A percentile compares a stretch with the other conserved stretches of the same genome.
Evolutionary conservation across 139 green algal genomes (phyloP).

Genomic region (Chlamydomonas schloesseri): DNA sequence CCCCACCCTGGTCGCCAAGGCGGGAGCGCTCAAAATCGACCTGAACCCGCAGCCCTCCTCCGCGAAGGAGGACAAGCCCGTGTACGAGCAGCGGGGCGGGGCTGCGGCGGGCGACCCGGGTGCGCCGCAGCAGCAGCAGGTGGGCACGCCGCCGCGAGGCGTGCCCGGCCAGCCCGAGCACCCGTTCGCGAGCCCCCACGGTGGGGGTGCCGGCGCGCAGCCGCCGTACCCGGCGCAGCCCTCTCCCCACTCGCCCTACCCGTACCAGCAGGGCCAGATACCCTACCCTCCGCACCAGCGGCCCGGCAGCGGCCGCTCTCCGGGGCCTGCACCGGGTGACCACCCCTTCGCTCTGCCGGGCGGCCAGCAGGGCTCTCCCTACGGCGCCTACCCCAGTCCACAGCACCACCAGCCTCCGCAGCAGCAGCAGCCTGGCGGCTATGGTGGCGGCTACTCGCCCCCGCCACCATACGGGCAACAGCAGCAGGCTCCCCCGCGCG

Average conservation of each 20-base stretch:
- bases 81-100: slow-evolving; percentile 24
- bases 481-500: not conserved
- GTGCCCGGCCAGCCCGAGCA: not conserved
- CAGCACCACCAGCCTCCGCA: too few relatives aligned
- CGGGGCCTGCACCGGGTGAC: not conserved
- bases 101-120: too few relatives aligned
- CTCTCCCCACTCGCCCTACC: not conserved
- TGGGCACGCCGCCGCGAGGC: not conserved
- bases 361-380: not conserved
- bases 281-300: slow-evolving; percentile 30
- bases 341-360: slow-evolving; percentile 25
- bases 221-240: slow-evolving; percentile 20
- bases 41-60: slow-evolving; percentile 32
- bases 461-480: not conserved
- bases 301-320: not conserved
- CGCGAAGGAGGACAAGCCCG: slow-evolving; percentile 40
- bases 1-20: slow-evolving; percentile 41
- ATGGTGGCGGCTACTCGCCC: not conserved
- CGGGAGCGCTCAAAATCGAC: slow-evolving; percentile 55
- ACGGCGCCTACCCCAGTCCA: not conserved
- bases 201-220: not conserved
- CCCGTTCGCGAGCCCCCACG: not conserved
- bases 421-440: not conserved
- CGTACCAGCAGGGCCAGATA: slow-evolving; percentile 4
- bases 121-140: not conserved